Percentiles rank a stretch among this genome's conserved stretches.
Conservation (phyloP, 805 yeast species). For the Tetrapisispora fleetii region DNA sequence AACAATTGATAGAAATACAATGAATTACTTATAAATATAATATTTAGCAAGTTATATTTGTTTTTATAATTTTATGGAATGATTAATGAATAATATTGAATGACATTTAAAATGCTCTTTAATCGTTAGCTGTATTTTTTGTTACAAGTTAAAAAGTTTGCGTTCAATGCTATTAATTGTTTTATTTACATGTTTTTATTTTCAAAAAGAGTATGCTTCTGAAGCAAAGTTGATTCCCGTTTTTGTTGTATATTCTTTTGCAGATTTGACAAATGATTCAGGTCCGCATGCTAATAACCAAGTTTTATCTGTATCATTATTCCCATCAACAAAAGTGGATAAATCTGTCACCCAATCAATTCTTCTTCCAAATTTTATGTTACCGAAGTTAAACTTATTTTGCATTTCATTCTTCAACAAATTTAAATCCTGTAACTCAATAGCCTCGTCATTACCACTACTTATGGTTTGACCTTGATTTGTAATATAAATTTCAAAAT, state of each 20-base stretch:
- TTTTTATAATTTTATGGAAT: too few relatives aligned
- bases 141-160: neutral
- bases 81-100: neutral
- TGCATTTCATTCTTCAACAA: neutral
- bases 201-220: constrained; percentile 2
- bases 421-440: neutral
- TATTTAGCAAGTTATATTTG: neutral
- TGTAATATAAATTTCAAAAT: constrained; percentile 12
- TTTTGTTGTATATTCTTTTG: constrained; percentile 11
- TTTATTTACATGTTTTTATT: neutral
- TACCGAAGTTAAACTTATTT: constrained; percentile 8
- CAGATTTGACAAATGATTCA: constrained; percentile 13
- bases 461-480: constrained; percentile 2
- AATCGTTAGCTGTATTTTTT: too few relatives aligned
- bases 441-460: constrained; percentile 7
- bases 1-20: neutral
- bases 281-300: constrained; percentile 29
- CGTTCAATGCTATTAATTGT: neutral
- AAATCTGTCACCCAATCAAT: constrained; percentile 22
- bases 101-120: too few relatives aligned
- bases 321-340: constrained; percentile 12
- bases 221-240: constrained; percentile 2
- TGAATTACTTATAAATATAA: neutral
- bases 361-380: constrained; percentile 17
- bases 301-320: constrained; percentile 8